These are phyloP conservation scores for Paramyrothecium sp. DNA, from an alignment of 2,329 filamentous ascomycete genomes.

Conservation along the genomic window DNA sequence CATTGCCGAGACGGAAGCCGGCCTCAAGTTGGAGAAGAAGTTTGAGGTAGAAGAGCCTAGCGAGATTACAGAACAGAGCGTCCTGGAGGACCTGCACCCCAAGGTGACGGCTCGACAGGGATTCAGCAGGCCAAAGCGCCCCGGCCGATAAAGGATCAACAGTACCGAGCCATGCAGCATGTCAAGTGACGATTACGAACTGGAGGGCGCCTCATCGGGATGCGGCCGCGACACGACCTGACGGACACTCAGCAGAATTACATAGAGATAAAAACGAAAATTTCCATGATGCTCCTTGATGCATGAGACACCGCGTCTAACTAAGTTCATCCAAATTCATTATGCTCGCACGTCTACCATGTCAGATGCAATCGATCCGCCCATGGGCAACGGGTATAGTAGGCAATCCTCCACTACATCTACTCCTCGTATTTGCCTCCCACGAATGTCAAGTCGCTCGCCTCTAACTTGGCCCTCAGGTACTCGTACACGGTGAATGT, in stretches of 20 bases:
- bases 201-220: too few species aligned
- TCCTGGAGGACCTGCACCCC: conserved; percentile 67
- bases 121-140: conserved; percentile 78
- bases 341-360: too few species aligned
- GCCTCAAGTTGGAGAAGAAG: conserved; percentile 66
- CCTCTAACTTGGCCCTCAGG: conserved; percentile 71
- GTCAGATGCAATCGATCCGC: too few species aligned
- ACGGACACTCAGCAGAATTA: too few species aligned
- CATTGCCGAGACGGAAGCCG: conserved; percentile 65
- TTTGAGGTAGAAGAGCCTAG: conserved; percentile 66
- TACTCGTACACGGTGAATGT: conserved; percentile 78
- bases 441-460: conserved; percentile 57
- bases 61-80: conserved; percentile 67
- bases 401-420: neutral
- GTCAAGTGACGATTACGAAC: too few species aligned
- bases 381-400: too few species aligned
- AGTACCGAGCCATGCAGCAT: neutral
- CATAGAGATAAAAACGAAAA: too few species aligned
- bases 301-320: too few species aligned
- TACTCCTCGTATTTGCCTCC: conserved; percentile 69
- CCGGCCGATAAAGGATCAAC: conserved; percentile 54
- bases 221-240: too few species aligned
- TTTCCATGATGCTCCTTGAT: too few species aligned
- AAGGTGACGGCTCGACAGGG: conserved; percentile 63
- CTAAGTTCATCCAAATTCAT: too few species aligned